Evolutionary conservation across 495 filamentous ascomycete species (phyloP).

Genomic region (Hamigera avellanea): DNA sequence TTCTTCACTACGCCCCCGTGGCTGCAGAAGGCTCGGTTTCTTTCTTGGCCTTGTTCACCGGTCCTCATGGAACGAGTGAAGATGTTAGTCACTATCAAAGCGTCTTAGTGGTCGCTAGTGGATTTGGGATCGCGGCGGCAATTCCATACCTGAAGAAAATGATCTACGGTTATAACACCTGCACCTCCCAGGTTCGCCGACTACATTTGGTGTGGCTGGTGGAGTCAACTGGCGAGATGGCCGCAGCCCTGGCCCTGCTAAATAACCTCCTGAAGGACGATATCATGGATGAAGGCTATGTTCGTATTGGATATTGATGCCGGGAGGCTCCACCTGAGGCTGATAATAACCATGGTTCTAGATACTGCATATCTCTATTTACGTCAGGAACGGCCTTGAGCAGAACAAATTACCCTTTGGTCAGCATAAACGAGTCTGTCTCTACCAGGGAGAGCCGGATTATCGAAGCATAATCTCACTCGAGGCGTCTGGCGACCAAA

Average conservation of each 20-base stretch:
- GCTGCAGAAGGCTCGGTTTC: slow-evolving; percentile 4
- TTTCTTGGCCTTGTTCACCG: slow-evolving; percentile 14
- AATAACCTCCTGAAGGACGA: slow-evolving; percentile 14
- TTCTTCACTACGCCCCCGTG: slow-evolving; percentile 1
- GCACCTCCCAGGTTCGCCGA: slow-evolving; percentile 5
- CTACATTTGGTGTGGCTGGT: slow-evolving; percentile 18
- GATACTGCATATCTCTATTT: slow-evolving; percentile 14
- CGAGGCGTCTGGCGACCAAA: slow-evolving; percentile 8
- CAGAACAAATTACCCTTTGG: slow-evolving; percentile 6
- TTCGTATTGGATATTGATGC: slow-evolving; percentile 2
- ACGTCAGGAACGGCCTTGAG: slow-evolving; percentile 7
- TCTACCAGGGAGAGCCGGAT: slow-evolving; percentile 10
- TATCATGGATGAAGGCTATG: slow-evolving; percentile 14
- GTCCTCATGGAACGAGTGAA: slow-evolving; percentile 14
- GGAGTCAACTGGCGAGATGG: slow-evolving; percentile 6
- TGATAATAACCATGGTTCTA: slow-evolving; percentile 1
- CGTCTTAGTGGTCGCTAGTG: slow-evolving; percentile 14
- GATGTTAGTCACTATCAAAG: slow-evolving; percentile 15
- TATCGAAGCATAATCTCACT: slow-evolving; percentile 8
- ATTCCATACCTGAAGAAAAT: slow-evolving; percentile 15
- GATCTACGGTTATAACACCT: slow-evolving; percentile 11
- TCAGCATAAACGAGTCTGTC: slow-evolving; percentile 6
- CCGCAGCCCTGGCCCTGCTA: slow-evolving; percentile 3
- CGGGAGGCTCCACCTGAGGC: neutral
- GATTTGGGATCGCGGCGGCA: slow-evolving; percentile 7